Conservation (phyloP, 2,329 filamentous ascomycete species). For the Nannizziopsis arthrosporioides region DNA sequence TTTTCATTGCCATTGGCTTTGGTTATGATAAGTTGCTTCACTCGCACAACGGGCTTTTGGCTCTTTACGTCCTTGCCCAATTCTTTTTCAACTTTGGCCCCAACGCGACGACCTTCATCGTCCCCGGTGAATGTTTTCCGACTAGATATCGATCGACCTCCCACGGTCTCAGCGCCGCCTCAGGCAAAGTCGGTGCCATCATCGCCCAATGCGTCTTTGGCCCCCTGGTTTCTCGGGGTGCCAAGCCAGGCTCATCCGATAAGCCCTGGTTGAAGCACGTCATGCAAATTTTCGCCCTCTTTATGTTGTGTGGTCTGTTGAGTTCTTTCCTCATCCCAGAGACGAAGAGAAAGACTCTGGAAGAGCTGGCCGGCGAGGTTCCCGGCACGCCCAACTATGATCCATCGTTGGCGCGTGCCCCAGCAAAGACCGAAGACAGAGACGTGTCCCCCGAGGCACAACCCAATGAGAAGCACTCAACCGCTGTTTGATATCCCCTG, state of each 20-base stretch:
- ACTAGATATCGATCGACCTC: conserved; percentile 52
- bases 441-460: conserved; percentile 3
- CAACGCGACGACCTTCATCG: conserved; percentile 52
- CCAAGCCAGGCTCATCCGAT: conserved; percentile 40
- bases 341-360: conserved; percentile 62
- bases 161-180: conserved; percentile 55
- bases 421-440: neutral
- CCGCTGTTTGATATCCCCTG: conserved; percentile 9
- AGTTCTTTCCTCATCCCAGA: conserved; percentile 64
- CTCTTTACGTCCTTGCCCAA: conserved; percentile 52
- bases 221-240: conserved; percentile 49
- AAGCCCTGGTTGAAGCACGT: conserved; percentile 60
- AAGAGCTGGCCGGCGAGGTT: conserved; percentile 44
- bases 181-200: conserved; percentile 57
- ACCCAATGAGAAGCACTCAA: conserved; percentile 5
- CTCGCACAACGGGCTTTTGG: conserved; percentile 41
- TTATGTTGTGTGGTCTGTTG: conserved; percentile 63
- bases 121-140: conserved; percentile 54
- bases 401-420: conserved; percentile 2
- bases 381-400: conserved; percentile 7
- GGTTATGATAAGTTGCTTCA: conserved; percentile 32
- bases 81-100: conserved; percentile 46
- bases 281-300: conserved; percentile 66
- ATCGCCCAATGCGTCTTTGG: conserved; percentile 55
- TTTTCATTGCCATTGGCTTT: conserved; percentile 55